Conservation (phyloP, 441 rosid genomes). For the Croton setiger region DNA sequence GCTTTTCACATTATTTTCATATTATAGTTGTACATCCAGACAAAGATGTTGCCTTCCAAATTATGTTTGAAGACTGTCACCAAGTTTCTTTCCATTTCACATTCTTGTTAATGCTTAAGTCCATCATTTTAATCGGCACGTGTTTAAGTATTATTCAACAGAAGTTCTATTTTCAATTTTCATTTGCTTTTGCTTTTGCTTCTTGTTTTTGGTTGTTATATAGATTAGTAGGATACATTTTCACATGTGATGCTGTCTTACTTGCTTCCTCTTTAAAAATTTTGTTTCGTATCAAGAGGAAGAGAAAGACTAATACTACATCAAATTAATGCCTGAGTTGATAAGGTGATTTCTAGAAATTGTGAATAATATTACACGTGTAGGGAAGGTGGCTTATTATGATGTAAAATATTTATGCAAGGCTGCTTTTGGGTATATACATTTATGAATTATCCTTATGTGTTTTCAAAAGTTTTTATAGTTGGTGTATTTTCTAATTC, state of each 20-base stretch:
- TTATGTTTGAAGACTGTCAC: neutral
- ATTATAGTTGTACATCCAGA: neutral
- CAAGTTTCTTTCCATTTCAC: neutral
- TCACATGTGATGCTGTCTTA: neutral
- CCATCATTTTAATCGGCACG: neutral
- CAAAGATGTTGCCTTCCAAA: neutral
- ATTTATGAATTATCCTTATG: neutral
- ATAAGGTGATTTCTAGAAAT: neutral
- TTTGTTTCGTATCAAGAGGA: neutral
- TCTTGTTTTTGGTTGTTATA: neutral
- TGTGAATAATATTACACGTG: neutral
- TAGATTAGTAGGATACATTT: neutral
- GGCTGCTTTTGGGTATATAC: neutral
- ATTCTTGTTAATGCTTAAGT: neutral
- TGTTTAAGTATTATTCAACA: neutral
- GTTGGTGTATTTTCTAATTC: neutral
- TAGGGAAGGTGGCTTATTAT: conserved; percentile 1
- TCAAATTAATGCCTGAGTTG: neutral
- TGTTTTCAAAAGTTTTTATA: neutral
- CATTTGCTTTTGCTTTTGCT: neutral
- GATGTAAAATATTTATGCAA: neutral
- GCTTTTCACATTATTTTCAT: neutral
- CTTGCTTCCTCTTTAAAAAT: neutral
- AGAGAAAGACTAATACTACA: neutral
- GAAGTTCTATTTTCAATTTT: neutral